Evolutionary conservation across 2,329 filamentous ascomycete genomes (phyloP).

Genomic region (Fusarium torreyae): DNA sequence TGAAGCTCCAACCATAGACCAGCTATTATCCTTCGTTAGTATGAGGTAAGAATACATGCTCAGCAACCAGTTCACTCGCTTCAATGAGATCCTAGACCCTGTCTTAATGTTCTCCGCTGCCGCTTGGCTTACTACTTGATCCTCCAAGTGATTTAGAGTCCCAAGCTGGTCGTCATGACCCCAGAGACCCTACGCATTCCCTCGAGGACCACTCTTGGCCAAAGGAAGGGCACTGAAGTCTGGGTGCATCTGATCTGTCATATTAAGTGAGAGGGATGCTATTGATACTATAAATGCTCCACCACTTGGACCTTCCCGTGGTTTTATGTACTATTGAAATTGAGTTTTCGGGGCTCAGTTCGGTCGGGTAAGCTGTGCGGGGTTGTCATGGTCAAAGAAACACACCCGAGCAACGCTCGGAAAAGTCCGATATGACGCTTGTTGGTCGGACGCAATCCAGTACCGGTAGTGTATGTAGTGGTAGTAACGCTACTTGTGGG

Average conservation of each 20-base stretch:
- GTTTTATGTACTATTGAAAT: no score
- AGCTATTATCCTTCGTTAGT: neutral
- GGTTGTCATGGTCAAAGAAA: no score
- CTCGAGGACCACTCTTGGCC: constrained; percentile 21
- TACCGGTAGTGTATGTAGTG: no score
- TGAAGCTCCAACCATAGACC: constrained; percentile 39
- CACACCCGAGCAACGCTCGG: no score
- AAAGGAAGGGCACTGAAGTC: constrained; percentile 11
- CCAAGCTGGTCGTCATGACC: constrained; percentile 20
- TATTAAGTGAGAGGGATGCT: neutral
- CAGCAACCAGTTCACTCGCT: neutral
- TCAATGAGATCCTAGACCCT: constrained; percentile 11
- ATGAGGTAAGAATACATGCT: neutral
- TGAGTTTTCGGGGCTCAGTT: no score
- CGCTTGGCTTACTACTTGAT: constrained; percentile 15
- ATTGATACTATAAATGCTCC: no score
- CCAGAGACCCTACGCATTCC: constrained; percentile 28
- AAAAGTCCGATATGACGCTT: no score
- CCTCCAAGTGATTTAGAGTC: constrained; percentile 10
- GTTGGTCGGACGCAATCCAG: no score
- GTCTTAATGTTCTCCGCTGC: constrained; percentile 22
- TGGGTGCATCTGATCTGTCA: constrained; percentile 4
- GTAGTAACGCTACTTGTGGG: no score
- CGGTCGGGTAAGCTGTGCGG: no score
- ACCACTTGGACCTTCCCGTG: no score